Base-by-base conservation (phyloP, 306 rosid genomes). In the Phaseolus lunatus region DNA sequence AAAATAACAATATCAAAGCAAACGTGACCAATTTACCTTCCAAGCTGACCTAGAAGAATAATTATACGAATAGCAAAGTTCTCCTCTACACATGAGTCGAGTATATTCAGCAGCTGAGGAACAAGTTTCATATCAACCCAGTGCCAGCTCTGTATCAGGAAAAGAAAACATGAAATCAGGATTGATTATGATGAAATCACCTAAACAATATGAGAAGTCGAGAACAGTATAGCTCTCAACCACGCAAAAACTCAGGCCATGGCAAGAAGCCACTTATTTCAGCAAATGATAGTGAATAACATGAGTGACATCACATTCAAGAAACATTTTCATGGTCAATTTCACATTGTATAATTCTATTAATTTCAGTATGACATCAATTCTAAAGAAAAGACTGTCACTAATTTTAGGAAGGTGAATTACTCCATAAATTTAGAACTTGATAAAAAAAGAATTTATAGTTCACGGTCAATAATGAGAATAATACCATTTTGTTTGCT, bases 21-120 rank as follows among this genome's bases (percentile, higher is more conserved):
- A 24, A 61, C 81, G 53, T n/a, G 11, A 63, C 72, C 33, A 73
- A 66, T 27, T 72, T 87, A 92, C 98, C 95, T 90, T 85, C 98
- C 97, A 80, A 94, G 93, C 81, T 89, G 96, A 78, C 92, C 96
- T 45, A 94, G 93, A 63, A 94, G 95, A 87, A 87, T 81, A 70
- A 88, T 67, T 65, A 92, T 65, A 54, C 86, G 86, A 50, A 87
- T 73, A 70, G 65, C 79, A 35, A 84, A 83, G 58, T 78, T 77
- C 80, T 85, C 91, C 73, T 65, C 80, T 18, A 15, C 78, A 74
- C 91, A 81, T 3, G 87, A 87, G 43, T 88, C 87, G 72, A 92
- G 78, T 50, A 90, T 61, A 65, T 82, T 81, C 79, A 88, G 81
- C 66, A 94, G 83, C 83, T 58, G 82, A 69, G 92, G 93, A 80